phyloP scores from a whole-genome alignment of 495 filamentous ascomycete genomes.

The Aspergillus asperescens region DNA sequence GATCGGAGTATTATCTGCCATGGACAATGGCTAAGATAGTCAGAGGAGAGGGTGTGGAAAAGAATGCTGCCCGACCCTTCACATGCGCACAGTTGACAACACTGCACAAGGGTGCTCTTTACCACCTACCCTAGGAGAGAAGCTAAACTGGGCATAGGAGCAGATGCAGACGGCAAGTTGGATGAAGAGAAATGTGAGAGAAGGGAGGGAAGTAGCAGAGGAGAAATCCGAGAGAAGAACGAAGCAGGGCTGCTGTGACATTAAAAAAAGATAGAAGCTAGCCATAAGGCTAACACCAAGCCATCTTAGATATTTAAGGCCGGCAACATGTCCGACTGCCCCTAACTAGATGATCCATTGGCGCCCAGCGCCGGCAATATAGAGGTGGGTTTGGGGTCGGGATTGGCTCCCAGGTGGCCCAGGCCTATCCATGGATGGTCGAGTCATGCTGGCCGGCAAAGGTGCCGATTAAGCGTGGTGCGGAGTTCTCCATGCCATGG shows the following conservation, averaged over 20 bases:
- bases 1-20: conserved; percentile 35
- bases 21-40: conserved; percentile 6
- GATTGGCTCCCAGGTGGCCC: neutral
- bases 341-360: conserved; percentile 3
- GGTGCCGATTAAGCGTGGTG: conserved; percentile 13
- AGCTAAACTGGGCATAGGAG: neutral
- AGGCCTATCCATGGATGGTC: too few relatives aligned
- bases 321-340: conserved; percentile 5
- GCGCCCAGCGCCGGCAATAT: neutral
- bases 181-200: too few relatives aligned
- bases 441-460: neutral
- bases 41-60: neutral
- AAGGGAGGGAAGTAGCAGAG: neutral
- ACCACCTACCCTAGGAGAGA: neutral
- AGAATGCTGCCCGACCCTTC: neutral
- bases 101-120: neutral
- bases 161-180: neutral
- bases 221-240: neutral
- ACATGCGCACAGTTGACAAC: neutral
- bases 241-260: conserved; percentile 9
- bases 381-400: neutral
- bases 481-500: neutral
- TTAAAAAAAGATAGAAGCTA: conserved; percentile 12
- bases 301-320: conserved; percentile 1
- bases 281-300: conserved; percentile 4